Evolutionary conservation across 495 filamentous ascomycete genomes (phyloP), one percentile per base, ranked within the genome.

Genomic region (Penicilliopsis zonata): DNA sequence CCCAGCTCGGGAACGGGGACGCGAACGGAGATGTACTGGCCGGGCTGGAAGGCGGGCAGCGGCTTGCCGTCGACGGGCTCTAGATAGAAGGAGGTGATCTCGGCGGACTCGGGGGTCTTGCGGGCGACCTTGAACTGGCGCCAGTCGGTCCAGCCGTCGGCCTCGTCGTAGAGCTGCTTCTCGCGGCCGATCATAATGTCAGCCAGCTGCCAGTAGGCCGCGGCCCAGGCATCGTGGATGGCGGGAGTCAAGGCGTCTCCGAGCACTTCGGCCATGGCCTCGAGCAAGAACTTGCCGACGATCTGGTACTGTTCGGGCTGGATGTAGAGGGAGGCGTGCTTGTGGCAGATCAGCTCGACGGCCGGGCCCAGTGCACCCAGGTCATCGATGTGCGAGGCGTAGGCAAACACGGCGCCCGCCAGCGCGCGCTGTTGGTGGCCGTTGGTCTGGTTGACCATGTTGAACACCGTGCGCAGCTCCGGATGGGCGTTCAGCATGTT

Each of bases 261-360:
- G 1, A 84, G 67, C 0, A 85, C 74, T 30, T 69, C 47, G 31
- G 68, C 69, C 60, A 86, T 80, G 18, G 78, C 76, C 30, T 66
- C 69, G 31, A 86, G 63, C 5, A 85, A 68, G 53, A 72, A 66
- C 42, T 66, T 67, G 34, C 74, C 80, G 18, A 86, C 80, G 30
- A 80, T 69, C 27, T 67, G 47, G 57, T 84, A 85, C 36, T 80
- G 68, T 5, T 69, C 76, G 14, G 80, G 70, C 35, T 67, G 53
- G 42, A 86, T 73, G 52, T 73, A 73, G 18, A 85, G 69, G 0
- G 73, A 79, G 26, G 72, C 79, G 41, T 86, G 80, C 54, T 83
- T 84, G 52, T 80, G 67, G 47, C 76, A 75, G 47, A 86, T 83
- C 41, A 74, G 65, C 51, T 78, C 74, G n/a, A 86, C 67, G 21